Base-by-base conservation (phyloP, 371 early-diverging fungal species). In the Sporodiniella umbellata region DNA sequence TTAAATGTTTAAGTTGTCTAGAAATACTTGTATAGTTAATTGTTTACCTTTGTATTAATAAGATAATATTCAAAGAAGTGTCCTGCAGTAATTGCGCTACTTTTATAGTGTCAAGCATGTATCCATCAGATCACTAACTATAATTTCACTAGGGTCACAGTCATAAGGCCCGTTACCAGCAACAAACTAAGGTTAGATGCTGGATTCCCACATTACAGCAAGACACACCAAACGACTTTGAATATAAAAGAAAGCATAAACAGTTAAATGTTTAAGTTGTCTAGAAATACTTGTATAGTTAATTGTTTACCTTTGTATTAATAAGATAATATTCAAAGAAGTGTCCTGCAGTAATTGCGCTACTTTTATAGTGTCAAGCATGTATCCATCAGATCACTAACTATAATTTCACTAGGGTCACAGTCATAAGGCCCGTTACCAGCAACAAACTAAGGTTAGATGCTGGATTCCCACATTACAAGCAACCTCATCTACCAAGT, bases 371-470 rank as follows among this genome's bases (percentile, higher is more conserved):
- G 51, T 50, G 51, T 42, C 42, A 50, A 50, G 31, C 51, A 50
- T 50, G 42, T 50, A 50, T 50, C 42, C 51, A 50, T 50, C 51
- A 50, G 51, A 42, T 50, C 51, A 42, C 51, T 50, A 50, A 50
- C 50, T 42, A 50, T 18, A 50, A 50, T 50, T 40, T 50, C 50
- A 50, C 50, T 50, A 50, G 50, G 42, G 42, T 17, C 50, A 50
- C 50, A 42, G 50, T 42, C 50, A 42, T 28, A 42, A 42, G 50
- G 50, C 21, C 50, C 23, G 42, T 42, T 50, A 50, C 50, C 50
- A 50, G 50, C 50, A 50, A 31, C 42, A 42, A 50, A 31, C 50
- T 28, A 30, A 50, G 50, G 42, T 50, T 50, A 18, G 42, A 42
- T 50, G 42, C 50, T 31, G 42, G 50, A 50, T 50, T 50, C 50